Conservation (phyloP, 202 grass and related monocot species). For the Brachypodium distachyon region DNA sequence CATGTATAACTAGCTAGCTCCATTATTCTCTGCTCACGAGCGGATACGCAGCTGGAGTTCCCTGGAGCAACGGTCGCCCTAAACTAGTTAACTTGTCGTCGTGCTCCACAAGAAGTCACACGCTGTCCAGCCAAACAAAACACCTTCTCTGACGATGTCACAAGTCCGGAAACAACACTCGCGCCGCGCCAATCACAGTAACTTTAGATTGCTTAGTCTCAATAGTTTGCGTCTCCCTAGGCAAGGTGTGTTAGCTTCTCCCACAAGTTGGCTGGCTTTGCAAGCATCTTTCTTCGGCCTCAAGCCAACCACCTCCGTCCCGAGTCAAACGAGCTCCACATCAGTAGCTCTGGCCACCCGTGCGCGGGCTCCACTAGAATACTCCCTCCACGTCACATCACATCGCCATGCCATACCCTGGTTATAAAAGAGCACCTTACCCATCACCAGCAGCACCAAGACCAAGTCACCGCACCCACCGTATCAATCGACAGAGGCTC, state of each 20-base stretch:
- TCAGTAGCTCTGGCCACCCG: not conserved
- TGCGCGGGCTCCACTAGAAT: constrained; percentile 34
- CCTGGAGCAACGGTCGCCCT: not conserved
- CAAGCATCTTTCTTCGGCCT: constrained; percentile 29
- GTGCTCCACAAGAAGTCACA: not conserved
- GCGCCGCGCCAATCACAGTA: not conserved
- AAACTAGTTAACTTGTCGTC: not conserved
- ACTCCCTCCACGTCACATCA: not conserved
- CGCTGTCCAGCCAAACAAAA: not conserved
- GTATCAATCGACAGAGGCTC: not conserved
- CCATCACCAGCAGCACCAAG: not conserved
- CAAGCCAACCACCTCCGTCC: not conserved
- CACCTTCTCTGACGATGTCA: not conserved
- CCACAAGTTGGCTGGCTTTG: constrained; percentile 3
- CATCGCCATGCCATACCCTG: not conserved
- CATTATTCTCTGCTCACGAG: not conserved
- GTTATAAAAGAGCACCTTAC: constrained; percentile 32
- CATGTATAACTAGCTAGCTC: not conserved
- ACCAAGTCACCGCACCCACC: not conserved
- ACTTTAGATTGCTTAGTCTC: not conserved
- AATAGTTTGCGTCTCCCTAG: not conserved
- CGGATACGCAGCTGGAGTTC: not conserved
- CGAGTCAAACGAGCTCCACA: constrained; percentile 30
- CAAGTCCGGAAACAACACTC: not conserved
- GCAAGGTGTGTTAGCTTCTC: not conserved